Base-by-base conservation (phyloP, 495 filamentous ascomycete genomes). In the Aspergillus sclerotioniger region DNA sequence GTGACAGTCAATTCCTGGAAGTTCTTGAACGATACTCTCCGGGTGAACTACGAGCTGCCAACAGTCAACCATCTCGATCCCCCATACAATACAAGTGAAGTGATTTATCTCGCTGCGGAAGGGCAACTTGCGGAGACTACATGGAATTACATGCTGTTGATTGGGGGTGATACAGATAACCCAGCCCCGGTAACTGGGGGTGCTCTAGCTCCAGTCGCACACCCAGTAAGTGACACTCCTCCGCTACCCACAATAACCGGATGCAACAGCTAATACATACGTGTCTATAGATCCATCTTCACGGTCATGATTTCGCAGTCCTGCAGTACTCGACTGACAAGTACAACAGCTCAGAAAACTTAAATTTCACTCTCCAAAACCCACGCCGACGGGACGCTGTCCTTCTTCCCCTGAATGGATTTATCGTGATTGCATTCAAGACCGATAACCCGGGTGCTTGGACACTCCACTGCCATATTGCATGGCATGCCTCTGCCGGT, bases 281-380 rank as follows among this genome's bases (percentile, higher is more conserved):
- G 25, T 5, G 2, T 25, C 25, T 5, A 3, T 25, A 57, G 2
- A 90, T 91, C 76, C 89, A 93, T 76, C 76, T 93, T 4, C 90
- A 92, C 75, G 89, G 90, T 8, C 89, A 92, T 72, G 80, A 85
- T 58, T 91, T 91, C 72, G 51, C 58, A 10, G 12, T 37, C 75
- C 59, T 62, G 45, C 48, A 59, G 17, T 41, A 39, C 13, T 53
- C 50, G 0, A 25, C 19, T 3, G 3, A 39, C 6, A n/a, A 28
- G 1, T 59, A 39, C 44, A 21, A 53, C 87, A 91, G 62, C 73
- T 85, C 15, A 51, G 53, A 61, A 7, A 51, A 66, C 5, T 57
- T 52, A 0, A 68, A 62, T 17, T 56, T 66, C 17, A 32, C 4
- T 1, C 49, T 33, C 9, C 37, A 52, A 19, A 53, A 56, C 29